Evolutionary conservation across 768 basidiomycete species (phyloP).

Genomic region (Phlegmacium glaucopus): DNA sequence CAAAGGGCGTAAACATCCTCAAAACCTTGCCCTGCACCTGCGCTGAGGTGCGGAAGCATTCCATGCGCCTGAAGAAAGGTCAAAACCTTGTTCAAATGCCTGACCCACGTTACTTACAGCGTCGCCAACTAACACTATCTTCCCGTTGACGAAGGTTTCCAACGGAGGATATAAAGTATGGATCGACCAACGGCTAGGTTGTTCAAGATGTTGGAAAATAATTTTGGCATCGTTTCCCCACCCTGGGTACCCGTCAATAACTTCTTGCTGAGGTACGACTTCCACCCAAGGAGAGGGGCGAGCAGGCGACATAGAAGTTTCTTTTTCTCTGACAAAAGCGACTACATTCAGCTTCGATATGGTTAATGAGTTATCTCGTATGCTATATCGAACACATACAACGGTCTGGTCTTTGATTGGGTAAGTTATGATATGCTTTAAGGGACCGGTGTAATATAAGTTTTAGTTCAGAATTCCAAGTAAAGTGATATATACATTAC

Average conservation of each 20-base stretch:
- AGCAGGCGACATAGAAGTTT: constrained; percentile 8
- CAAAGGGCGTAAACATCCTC: constrained; percentile 49
- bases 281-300: constrained; percentile 38
- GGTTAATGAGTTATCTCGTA: constrained; percentile 17
- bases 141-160: constrained; percentile 37
- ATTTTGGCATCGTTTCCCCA: constrained; percentile 43
- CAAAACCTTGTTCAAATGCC: background rate
- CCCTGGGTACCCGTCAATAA: constrained; percentile 38
- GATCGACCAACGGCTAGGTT: constrained; percentile 50
- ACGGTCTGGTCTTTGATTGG: constrained; percentile 41
- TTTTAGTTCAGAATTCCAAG: background rate
- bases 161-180: constrained; percentile 47
- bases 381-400: constrained; percentile 24
- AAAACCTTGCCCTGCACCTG: constrained; percentile 58
- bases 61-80: constrained; percentile 42
- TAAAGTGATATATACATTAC: constrained; percentile 35
- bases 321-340: constrained; percentile 14
- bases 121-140: constrained; percentile 52
- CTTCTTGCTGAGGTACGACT: constrained; percentile 35
- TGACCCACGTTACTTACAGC: constrained; percentile 31
- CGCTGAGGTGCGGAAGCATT: constrained; percentile 57
- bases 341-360: constrained; percentile 43
- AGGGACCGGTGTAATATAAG: constrained; percentile 7
- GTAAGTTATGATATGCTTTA: constrained; percentile 51
- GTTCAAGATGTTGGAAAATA: constrained; percentile 39